Base-by-base conservation (phyloP, 352 stramenopile species). In the Plasmopara muralis region DNA sequence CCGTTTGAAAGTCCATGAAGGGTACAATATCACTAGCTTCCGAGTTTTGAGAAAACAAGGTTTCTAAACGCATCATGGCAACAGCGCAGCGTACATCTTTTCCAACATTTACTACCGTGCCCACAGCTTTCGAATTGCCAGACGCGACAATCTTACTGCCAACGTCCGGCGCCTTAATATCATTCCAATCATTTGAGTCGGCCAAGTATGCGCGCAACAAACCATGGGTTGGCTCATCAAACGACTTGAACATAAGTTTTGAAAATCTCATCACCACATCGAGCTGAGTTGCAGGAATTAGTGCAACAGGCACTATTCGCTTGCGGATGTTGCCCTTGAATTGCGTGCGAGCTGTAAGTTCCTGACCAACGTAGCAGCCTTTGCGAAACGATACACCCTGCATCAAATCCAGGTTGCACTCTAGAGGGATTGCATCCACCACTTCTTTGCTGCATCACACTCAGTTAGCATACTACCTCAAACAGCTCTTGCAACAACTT, bases 301-400 rank as follows among this genome's bases (percentile, higher is more conserved):
- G 49, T n/a, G 80, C 77, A 14, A 89, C 46, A 2, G 84, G 84
- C 29, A 93, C 62, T 44, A 89, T 71, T 33, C 84, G 76, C 59
- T 94, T 94, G 20, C 84, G 78, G 9, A 94, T 80, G 55, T 83
- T 92, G 38, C 82, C 84, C 57, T 94, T 94, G 62, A 96, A 98
- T 51, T 98, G 89, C 34, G 93, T 97, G 30, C 93, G 74, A 20
- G 93, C 93, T 1, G 87, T 97, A 28, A 98, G 77, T 59, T 98
- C 93, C 70, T 98, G 93, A 2, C 93, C 93, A 13, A 98, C 74
- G 61, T 98, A 98, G 76, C 93, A 98, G 6, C 93, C 93, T 66
- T 98, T 98, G 35, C 74, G 70, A 66, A 98, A 98, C 12, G 74
- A 92, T 31, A 98, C 84, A 30, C 84, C 88, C 43, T 82, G 68